Conservation (phyloP, 1,284 basidiomycete species). For the Afroboletus lepidellus region DNA sequence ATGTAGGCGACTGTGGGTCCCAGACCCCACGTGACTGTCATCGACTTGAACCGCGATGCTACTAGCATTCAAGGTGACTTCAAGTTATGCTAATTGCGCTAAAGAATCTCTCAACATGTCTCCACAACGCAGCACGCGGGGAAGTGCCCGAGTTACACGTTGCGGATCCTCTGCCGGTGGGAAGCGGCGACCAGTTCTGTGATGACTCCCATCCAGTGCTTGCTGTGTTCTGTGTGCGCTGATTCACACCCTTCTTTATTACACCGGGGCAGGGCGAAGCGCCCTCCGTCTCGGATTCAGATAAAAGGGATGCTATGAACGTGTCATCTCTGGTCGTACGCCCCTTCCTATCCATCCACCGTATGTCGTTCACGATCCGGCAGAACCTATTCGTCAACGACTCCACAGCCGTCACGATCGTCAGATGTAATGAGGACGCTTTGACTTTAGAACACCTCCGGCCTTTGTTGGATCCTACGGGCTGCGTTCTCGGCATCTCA, state of each 20-base stretch:
- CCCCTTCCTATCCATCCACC: not conserved
- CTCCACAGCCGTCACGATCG: constrained; percentile 23
- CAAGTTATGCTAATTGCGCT: too few species aligned
- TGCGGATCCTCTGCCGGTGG: constrained; percentile 1
- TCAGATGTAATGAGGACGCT: constrained; percentile 20
- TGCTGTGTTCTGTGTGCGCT: constrained; percentile 12
- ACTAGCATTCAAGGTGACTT: too few species aligned
- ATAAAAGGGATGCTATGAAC: constrained; percentile 5
- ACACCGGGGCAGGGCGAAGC: not conserved
- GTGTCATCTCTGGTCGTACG: not conserved
- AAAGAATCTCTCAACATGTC: not conserved
- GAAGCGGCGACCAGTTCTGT: not conserved
- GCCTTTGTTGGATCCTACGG: constrained; percentile 27
- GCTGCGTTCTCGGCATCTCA: constrained; percentile 36
- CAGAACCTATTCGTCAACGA: constrained; percentile 33
- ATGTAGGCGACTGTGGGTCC: not conserved
- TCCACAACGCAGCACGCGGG: not conserved
- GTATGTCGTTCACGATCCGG: constrained; percentile 21
- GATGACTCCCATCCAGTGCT: constrained; percentile 6
- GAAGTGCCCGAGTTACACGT: not conserved
- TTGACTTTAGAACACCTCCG: constrained; percentile 26
- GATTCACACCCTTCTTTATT: not conserved
- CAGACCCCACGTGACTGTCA: constrained; percentile 12
- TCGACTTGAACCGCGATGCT: too few species aligned
- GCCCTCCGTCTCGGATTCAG: not conserved